phyloP scores from a whole-genome alignment of 768 basidiomycete species.

The Dioszegia hungarica region DNA sequence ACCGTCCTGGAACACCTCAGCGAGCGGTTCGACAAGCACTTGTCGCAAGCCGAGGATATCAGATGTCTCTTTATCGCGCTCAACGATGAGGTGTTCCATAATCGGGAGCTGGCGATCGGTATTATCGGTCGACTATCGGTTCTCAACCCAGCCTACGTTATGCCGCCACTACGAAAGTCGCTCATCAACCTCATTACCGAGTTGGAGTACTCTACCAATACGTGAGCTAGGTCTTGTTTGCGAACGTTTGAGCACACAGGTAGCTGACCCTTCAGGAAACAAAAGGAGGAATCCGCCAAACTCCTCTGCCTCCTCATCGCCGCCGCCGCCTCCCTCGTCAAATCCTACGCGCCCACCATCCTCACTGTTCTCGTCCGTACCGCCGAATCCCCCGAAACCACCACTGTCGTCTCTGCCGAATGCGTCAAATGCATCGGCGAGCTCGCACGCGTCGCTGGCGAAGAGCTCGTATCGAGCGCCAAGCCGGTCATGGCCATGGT shows the following conservation, averaged over 20 bases:
- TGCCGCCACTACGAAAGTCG: conserved; percentile 92
- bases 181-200: conserved; percentile 94
- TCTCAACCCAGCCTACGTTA: conserved; percentile 97
- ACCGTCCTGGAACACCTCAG: conserved; percentile 82
- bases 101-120: conserved; percentile 80
- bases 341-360: conserved; percentile 91
- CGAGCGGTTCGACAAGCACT: conserved; percentile 90
- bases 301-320: conserved; percentile 82
- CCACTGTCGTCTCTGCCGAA: conserved; percentile 82
- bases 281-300: conserved; percentile 80
- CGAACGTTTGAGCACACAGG: background rate
- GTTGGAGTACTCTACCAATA: conserved; percentile 87
- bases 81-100: conserved; percentile 93
- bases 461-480: conserved; percentile 77
- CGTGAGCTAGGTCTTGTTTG: conserved; percentile 54
- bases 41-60: conserved; percentile 98
- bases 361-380: conserved; percentile 86
- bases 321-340: conserved; percentile 88
- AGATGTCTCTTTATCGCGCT: conserved; percentile 92
- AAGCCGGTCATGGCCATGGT: conserved; percentile 85
- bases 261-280: conserved; percentile 38
- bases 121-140: conserved; percentile 89
- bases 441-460: conserved; percentile 84
- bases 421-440: conserved; percentile 93
- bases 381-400: conserved; percentile 65